Percentiles rank a stretch among this genome's conserved stretches.
These are phyloP conservation scores for Fusarium sp. DNA, from an alignment of 2,329 filamentous ascomycete genomes.

Conservation along the genomic window DNA sequence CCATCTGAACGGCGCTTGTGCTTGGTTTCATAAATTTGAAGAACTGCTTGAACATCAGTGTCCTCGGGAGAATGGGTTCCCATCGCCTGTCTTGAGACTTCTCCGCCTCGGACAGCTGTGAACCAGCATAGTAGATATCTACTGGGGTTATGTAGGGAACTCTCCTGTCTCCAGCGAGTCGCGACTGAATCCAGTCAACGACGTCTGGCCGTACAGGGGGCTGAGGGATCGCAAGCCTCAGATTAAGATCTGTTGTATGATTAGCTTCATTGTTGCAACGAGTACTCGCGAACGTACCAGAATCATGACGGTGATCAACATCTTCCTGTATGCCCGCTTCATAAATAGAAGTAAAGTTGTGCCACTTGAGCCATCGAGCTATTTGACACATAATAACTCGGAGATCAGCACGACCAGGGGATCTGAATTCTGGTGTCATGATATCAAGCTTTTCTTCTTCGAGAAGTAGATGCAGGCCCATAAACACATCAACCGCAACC, in stretches of 20 bases:
- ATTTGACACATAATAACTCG: conserved; percentile 84
- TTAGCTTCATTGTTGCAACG: conserved; percentile 5
- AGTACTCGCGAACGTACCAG: conserved; percentile 48
- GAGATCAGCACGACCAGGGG: conserved; percentile 63
- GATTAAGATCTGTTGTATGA: conserved; percentile 44
- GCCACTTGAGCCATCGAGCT: conserved; percentile 83
- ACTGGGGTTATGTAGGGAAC: conserved; percentile 56
- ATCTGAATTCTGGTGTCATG: conserved; percentile 57
- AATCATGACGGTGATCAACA: conserved; percentile 52
- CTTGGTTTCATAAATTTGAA: conserved; percentile 67
- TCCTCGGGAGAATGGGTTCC: conserved; percentile 70
- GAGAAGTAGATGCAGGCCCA: conserved; percentile 85
- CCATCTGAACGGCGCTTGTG: conserved; percentile 68
- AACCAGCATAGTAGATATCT: conserved; percentile 57
- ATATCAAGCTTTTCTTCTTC: conserved; percentile 90
- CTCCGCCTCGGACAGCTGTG: conserved; percentile 50
- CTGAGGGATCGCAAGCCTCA: conserved; percentile 49
- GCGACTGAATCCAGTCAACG: conserved; percentile 65
- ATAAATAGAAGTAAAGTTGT: conserved; percentile 59
- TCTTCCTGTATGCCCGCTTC: conserved; percentile 65
- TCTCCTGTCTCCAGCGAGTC: conserved; percentile 53
- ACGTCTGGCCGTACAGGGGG: conserved; percentile 54
- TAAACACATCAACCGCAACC: conserved; percentile 73
- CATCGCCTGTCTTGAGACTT: conserved; percentile 54
- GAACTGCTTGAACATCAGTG: conserved; percentile 75